A percentile compares a stretch with the other conserved stretches of the same genome.
Conservation (phyloP, 2,329 filamentous ascomycete genomes). For the Cytospora paraplurivora region DNA sequence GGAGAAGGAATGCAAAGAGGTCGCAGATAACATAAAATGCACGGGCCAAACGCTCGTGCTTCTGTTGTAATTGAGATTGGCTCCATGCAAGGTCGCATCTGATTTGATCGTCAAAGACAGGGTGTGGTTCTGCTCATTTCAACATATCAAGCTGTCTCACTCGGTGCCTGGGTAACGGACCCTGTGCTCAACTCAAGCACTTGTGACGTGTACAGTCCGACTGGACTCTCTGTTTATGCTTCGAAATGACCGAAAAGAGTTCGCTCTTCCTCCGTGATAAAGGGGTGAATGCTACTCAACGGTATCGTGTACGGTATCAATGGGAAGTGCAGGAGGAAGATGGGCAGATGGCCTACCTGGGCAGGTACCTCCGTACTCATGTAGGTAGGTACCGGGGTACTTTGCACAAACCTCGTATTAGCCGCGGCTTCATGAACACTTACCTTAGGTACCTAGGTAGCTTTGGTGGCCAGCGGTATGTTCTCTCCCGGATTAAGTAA, state of each 20-base stretch:
- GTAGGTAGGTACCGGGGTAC: too few relatives aligned
- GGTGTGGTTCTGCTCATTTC: constrained; percentile 24
- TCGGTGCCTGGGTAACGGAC: constrained; percentile 1
- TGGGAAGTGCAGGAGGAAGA: too few relatives aligned
- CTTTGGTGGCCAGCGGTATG: too few relatives aligned
- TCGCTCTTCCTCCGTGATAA: background rate
- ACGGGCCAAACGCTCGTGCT: constrained; percentile 19
- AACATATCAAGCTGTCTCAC: constrained; percentile 15
- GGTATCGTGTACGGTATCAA: too few relatives aligned
- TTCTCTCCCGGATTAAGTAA: too few relatives aligned
- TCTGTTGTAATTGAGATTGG: constrained; percentile 20
- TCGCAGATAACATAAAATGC: constrained; percentile 8
- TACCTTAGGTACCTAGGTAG: too few relatives aligned
- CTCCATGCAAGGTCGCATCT: constrained; percentile 15
- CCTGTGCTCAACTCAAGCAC: background rate
- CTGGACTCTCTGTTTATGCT: background rate
- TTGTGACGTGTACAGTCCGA: constrained; percentile 9
- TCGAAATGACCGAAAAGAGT: background rate
- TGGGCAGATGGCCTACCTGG: too few relatives aligned
- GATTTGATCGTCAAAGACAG: constrained; percentile 5
- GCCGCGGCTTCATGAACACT: too few relatives aligned
- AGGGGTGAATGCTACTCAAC: background rate
- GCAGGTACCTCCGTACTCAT: too few relatives aligned
- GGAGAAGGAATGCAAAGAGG: constrained; percentile 19
- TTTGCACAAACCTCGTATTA: too few relatives aligned